A percentile compares a stretch with the other conserved stretches of the same genome.
phyloP scores from a whole-genome alignment of 148 eudicot species.

The Limonium bicolor region DNA sequence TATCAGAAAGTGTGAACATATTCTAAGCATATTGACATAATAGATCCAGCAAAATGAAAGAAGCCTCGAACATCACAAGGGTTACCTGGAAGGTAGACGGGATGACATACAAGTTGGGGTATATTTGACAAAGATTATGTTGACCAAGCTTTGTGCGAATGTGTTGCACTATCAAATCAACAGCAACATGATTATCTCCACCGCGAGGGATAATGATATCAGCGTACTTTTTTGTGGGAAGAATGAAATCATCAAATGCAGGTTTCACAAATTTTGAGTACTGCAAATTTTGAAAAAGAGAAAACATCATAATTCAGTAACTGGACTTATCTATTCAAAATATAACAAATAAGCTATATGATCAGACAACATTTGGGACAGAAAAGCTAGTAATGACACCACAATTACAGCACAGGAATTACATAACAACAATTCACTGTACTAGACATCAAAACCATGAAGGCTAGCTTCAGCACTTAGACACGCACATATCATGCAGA shows the following conservation, averaged over 20 bases:
- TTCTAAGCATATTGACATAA: background rate
- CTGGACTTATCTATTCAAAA: too few species aligned
- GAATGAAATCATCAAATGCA: conserved; percentile 97
- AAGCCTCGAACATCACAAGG: conserved; percentile 1
- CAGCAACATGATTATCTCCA: conserved; percentile 94
- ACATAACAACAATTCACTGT: too few species aligned
- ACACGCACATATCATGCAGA: too few species aligned
- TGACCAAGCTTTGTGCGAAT: conserved; percentile 97
- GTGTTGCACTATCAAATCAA: conserved; percentile 95
- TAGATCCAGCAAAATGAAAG: conserved; percentile 1
- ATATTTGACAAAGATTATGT: conserved; percentile 90
- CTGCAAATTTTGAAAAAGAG: conserved; percentile 33
- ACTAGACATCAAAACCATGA: too few species aligned
- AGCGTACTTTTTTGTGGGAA: conserved; percentile 92
- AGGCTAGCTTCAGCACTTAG: too few species aligned
- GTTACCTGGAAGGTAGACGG: conserved; percentile 75
- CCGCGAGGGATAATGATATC: conserved; percentile 97
- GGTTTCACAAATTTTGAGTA: conserved; percentile 95
- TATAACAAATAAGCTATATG: too few species aligned
- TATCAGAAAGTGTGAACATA: conserved; percentile 10
- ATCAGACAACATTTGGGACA: too few species aligned
- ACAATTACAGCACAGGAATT: too few species aligned
- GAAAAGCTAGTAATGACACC: too few species aligned
- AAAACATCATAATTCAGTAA: too few species aligned
- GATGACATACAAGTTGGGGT: conserved; percentile 79